Conservation (phyloP, 2,329 filamentous ascomycete species). For the Colletotrichum tropicale region DNA sequence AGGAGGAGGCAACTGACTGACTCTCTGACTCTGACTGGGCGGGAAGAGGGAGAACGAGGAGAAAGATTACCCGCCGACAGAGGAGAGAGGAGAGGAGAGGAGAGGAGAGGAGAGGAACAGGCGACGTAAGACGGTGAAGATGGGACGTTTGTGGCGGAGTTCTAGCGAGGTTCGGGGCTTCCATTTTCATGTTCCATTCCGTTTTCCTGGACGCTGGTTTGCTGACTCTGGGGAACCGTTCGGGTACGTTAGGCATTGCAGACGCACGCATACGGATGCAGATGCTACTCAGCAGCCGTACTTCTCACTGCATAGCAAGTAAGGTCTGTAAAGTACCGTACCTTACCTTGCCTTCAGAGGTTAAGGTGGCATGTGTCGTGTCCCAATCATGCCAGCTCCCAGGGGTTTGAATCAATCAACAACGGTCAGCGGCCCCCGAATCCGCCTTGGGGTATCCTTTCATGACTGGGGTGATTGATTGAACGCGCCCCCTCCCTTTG, state of each 20-base stretch:
- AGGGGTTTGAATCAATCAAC: slow-evolving; percentile 6
- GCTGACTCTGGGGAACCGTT: neutral
- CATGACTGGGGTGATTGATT: neutral
- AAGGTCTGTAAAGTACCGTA: neutral
- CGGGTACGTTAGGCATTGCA: neutral
- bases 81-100: neutral
- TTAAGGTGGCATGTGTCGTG: neutral
- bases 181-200: neutral
- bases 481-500: neutral
- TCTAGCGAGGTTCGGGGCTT: neutral
- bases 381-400: neutral
- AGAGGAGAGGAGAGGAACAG: neutral
- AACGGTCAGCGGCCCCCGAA: neutral
- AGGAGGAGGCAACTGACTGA: neutral
- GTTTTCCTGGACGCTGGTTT: neutral
- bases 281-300: neutral
- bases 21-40: neutral
- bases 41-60: neutral
- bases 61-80: neutral
- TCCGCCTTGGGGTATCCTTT: neutral
- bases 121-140: neutral
- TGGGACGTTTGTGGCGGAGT: neutral
- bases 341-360: neutral
- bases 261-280: neutral
- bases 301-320: neutral